Evolutionary conservation across 2,329 filamentous ascomycete genomes (phyloP).

Genomic region (Tolypocladium ophioglossoides): DNA sequence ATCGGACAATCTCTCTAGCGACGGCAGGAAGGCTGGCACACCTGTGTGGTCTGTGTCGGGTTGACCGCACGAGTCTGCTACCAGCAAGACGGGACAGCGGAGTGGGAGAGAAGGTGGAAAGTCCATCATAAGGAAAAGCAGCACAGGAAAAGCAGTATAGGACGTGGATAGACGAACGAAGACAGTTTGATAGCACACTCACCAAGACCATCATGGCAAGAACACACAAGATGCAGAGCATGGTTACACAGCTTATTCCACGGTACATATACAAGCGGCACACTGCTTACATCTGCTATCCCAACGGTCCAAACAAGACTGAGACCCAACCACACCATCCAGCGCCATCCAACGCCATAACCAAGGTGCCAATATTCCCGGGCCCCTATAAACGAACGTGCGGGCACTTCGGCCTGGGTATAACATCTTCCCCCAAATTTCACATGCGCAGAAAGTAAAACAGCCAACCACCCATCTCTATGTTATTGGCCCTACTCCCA

Average conservation of each 20-base stretch:
- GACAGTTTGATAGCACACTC: too few species aligned
- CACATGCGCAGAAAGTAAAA: not conserved
- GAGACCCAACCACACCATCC: not conserved
- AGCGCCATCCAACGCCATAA: not conserved
- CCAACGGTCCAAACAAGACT: not conserved
- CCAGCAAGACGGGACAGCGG: too few species aligned
- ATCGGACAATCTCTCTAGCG: too few species aligned
- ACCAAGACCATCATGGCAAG: not conserved
- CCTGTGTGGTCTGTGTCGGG: too few species aligned
- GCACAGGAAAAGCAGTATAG: too few species aligned
- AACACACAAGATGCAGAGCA: not conserved
- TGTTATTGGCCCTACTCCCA: slow-evolving; percentile 26
- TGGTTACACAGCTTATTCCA: not conserved
- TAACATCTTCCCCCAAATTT: not conserved
- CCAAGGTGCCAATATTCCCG: not conserved
- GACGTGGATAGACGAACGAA: too few species aligned
- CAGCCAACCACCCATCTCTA: not conserved
- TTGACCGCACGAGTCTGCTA: too few species aligned
- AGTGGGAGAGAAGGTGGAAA: too few species aligned
- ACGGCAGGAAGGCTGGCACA: too few species aligned
- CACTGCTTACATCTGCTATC: not conserved
- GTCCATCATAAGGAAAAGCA: too few species aligned
- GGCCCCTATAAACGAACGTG: not conserved
- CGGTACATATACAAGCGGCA: not conserved
- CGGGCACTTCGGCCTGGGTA: not conserved